phyloP scores from a whole-genome alignment of 2,329 filamentous ascomycete genomes.

The Claviceps arundinis region DNA sequence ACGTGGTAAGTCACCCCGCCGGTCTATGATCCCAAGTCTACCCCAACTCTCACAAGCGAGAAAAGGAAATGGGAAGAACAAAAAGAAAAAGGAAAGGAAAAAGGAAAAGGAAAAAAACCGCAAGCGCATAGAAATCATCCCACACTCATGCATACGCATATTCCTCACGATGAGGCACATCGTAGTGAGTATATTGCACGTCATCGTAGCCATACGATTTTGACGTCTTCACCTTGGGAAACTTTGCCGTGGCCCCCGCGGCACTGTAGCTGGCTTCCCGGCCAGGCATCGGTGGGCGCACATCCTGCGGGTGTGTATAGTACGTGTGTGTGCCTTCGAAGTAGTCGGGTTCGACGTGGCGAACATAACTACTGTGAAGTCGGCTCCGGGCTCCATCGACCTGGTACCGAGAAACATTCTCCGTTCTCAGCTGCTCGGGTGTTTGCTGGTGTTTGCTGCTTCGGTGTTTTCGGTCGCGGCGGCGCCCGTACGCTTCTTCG shows the following conservation, averaged over 20 bases:
- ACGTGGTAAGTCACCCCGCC: too few relatives aligned
- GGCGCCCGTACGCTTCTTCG: constrained; percentile 21
- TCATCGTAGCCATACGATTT: constrained; percentile 18
- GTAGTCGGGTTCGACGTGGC: constrained; percentile 13
- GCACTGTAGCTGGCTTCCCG: constrained; percentile 19
- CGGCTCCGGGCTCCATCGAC: constrained; percentile 17
- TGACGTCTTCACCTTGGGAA: constrained; percentile 22
- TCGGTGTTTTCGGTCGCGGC: constrained; percentile 21
- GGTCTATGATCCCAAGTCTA: too few relatives aligned
- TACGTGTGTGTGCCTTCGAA: constrained; percentile 9
- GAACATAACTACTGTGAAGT: constrained; percentile 16
- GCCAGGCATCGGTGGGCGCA: constrained; percentile 16
- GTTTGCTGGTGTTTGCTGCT: constrained; percentile 22
- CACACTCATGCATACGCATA: constrained; percentile 11
- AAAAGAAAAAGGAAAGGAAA: too few relatives aligned
- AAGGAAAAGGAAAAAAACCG: not conserved
- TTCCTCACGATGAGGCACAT: constrained; percentile 14
- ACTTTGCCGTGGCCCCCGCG: constrained; percentile 11
- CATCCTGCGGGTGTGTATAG: constrained; percentile 15
- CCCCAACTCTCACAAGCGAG: not conserved
- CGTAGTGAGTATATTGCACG: constrained; percentile 19
- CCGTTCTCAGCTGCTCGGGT: constrained; percentile 15
- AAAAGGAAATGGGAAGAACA: not conserved
- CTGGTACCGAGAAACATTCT: constrained; percentile 17
- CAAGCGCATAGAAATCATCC: not conserved